Percentiles rank a stretch among this genome's conserved stretches.
phyloP scores from a whole-genome alignment of 2,329 filamentous ascomycete species.

The Epichloe sp. region DNA sequence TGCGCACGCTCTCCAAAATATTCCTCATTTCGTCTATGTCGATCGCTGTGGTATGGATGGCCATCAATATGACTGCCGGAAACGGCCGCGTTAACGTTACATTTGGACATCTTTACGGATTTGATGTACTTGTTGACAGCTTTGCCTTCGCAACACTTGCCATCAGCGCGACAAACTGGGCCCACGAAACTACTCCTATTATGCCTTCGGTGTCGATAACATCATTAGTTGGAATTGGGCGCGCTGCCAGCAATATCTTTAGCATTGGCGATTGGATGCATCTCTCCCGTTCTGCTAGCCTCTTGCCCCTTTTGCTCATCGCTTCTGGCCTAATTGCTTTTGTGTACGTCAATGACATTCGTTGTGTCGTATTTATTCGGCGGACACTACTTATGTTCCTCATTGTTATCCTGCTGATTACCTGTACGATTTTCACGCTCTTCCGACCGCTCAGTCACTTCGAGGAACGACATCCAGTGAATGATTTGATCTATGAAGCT shows the following conservation, averaged over 20 bases:
- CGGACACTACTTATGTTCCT: slow-evolving; percentile 27
- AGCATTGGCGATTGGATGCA: slow-evolving; percentile 33
- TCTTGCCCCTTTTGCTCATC: slow-evolving; percentile 27
- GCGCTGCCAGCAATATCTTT: slow-evolving; percentile 22
- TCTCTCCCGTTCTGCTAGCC: slow-evolving; percentile 20
- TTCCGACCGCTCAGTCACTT: slow-evolving; percentile 18
- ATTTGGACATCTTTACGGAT: slow-evolving; percentile 32
- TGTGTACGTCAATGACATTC: slow-evolving; percentile 29
- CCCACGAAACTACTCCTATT: slow-evolving; percentile 32
- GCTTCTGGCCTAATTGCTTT: slow-evolving; percentile 29
- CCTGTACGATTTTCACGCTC: slow-evolving; percentile 23
- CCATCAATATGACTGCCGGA: slow-evolving; percentile 17
- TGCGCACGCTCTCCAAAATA: slow-evolving; percentile 32
- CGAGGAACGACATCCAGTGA: slow-evolving; percentile 30
- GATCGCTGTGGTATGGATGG: slow-evolving; percentile 24
- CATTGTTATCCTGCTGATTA: slow-evolving; percentile 24
- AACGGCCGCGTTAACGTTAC: slow-evolving; percentile 14
- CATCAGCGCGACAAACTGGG: slow-evolving; percentile 31
- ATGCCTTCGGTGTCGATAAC: slow-evolving; percentile 29
- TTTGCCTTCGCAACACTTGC: slow-evolving; percentile 30
- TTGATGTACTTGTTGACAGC: slow-evolving; percentile 36
- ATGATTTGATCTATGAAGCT: slow-evolving; percentile 34
- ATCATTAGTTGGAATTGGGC: slow-evolving; percentile 27
- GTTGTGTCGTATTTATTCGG: slow-evolving; percentile 28
- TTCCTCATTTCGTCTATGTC: slow-evolving; percentile 27